Evolutionary conservation across 495 filamentous ascomycete species (phyloP).

Genomic region (Aspergillus campestris): DNA sequence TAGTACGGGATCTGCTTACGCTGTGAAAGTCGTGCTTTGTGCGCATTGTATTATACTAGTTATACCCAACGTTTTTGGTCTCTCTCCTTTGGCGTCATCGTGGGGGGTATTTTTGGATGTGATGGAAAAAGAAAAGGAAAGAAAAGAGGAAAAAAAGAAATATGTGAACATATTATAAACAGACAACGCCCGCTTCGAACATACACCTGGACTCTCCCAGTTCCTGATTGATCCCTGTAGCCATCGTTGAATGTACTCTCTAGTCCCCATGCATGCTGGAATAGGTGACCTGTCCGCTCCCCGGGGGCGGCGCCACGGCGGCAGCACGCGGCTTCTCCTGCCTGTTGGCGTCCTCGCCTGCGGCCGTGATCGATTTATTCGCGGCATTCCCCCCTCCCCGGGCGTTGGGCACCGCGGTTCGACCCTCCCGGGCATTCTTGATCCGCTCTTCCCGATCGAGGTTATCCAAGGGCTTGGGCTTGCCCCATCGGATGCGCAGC

Average conservation of each 20-base stretch:
- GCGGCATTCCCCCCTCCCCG: conserved; percentile 20
- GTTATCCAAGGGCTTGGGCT: conserved; percentile 80
- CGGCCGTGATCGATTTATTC: conserved; percentile 27
- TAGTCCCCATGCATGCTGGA: conserved; percentile 78
- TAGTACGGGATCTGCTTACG: conserved; percentile 6
- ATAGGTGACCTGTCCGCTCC: conserved; percentile 72
- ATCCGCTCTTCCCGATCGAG: conserved; percentile 77
- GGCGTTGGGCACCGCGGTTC: conserved; percentile 40
- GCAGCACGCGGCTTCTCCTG: conserved; percentile 41
- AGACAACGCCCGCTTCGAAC: conserved; percentile 36
- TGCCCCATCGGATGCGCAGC: conserved; percentile 81
- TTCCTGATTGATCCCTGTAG: conserved; percentile 3
- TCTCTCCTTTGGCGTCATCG: conserved; percentile 24
- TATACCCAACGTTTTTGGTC: conserved; percentile 35
- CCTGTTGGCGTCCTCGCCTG: conserved; percentile 19
- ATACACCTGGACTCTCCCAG: conserved; percentile 20
- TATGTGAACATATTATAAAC: conserved; percentile 4
- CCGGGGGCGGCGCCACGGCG: conserved; percentile 71
- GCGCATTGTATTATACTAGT: conserved; percentile 33
- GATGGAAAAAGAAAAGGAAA: conserved; percentile 3
- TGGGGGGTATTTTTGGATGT: conserved; percentile 25
- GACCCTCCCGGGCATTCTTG: conserved; percentile 63
- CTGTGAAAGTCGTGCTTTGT: conserved; percentile 4
- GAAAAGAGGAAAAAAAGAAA: conserved; percentile 28
- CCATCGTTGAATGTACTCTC: conserved; percentile 13